A percentile compares a stretch with the other conserved stretches of the same genome.
phyloP scores from a whole-genome alignment of 164 flowering plant genomes.

The Liriodendron chinense region DNA sequence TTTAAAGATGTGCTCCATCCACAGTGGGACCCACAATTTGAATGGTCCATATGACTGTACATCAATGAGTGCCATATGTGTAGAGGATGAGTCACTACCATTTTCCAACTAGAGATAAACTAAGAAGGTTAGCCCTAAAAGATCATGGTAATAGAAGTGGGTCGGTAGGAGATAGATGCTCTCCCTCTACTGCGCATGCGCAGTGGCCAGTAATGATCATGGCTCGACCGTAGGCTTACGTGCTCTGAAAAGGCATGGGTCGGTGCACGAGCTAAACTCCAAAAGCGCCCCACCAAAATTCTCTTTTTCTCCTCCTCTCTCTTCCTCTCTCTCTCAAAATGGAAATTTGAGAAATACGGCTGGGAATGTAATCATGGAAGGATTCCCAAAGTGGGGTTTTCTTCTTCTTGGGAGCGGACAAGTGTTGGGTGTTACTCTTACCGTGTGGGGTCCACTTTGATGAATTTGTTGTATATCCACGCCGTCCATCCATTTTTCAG shows the following conservation, averaged over 20 bases:
- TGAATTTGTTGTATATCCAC: no score
- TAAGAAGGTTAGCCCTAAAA: not conserved
- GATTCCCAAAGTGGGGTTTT: not conserved
- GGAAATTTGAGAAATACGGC: not conserved
- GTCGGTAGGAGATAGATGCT: not conserved
- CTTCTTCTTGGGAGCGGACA: no score
- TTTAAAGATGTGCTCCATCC: no score
- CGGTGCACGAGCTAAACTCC: slow-evolving; percentile 27
- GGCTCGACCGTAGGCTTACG: slow-evolving; percentile 11
- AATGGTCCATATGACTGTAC: no score
- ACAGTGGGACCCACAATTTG: no score
- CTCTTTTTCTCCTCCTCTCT: slow-evolving; percentile 10
- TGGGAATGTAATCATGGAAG: not conserved
- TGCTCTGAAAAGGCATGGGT: slow-evolving; percentile 24
- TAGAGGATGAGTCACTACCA: not conserved
- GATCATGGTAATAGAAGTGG: slow-evolving; percentile 7
- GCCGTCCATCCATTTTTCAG: no score
- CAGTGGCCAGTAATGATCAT: slow-evolving; percentile 14
- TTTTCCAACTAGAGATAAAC: not conserved
- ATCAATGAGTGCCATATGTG: no score
- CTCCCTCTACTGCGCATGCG: slow-evolving; percentile 18
- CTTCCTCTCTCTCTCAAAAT: not conserved
- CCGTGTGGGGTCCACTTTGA: no score
- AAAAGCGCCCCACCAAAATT: slow-evolving; percentile 28
- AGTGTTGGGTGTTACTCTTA: no score